Conservation (phyloP, 2,329 filamentous ascomycete species). For the Trichoderma endophyticum region DNA sequence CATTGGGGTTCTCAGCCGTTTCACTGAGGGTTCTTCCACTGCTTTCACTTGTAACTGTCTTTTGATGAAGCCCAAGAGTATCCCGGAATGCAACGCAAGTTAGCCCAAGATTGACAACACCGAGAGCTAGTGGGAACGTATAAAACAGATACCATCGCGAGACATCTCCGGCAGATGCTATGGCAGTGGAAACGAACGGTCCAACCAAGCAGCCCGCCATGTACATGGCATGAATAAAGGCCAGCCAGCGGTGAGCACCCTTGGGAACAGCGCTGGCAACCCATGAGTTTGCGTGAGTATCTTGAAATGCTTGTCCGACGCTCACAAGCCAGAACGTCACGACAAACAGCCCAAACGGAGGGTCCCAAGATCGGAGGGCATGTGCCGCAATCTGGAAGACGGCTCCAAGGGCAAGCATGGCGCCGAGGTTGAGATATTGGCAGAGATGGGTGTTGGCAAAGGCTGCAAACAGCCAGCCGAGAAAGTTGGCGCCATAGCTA, state of each 20-base stretch:
- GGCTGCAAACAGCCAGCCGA: conserved; percentile 59
- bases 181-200: conserved; percentile 51
- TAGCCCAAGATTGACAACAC: conserved; percentile 47
- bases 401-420: conserved; percentile 56
- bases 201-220: conserved; percentile 54
- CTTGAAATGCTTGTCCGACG: conserved; percentile 60
- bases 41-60: conserved; percentile 5
- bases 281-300: conserved; percentile 61
- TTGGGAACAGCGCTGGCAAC: conserved; percentile 44
- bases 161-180: conserved; percentile 40
- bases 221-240: conserved; percentile 64
- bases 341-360: conserved; percentile 56
- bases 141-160: conserved; percentile 57
- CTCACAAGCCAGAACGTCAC: conserved; percentile 57
- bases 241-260: conserved; percentile 56
- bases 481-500: conserved; percentile 55
- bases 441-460: conserved; percentile 53
- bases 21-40: conserved; percentile 5
- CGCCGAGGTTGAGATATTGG: conserved; percentile 52
- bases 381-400: conserved; percentile 53
- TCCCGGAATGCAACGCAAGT: conserved; percentile 51
- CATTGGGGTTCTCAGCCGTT: not conserved
- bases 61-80: conserved; percentile 34
- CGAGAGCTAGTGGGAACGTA: conserved; percentile 50
- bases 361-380: conserved; percentile 52